Conservation (phyloP, 1,284 basidiomycete species). For the Ceratobasidium sp. region DNA sequence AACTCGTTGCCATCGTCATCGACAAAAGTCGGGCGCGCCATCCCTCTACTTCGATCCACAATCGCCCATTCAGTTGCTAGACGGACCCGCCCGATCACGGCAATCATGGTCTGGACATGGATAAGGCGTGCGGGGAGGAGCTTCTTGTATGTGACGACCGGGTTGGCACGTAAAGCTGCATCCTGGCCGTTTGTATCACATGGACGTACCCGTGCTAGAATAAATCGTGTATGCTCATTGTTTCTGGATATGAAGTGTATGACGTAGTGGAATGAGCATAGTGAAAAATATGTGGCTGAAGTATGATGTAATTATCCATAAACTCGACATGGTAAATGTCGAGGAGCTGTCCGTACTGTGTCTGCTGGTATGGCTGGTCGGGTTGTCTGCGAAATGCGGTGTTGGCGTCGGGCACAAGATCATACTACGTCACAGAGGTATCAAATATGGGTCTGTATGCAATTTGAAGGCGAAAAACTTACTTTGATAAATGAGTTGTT, state of each 20-base stretch:
- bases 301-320: neutral
- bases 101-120: neutral
- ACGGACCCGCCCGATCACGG: conserved; percentile 1
- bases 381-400: neutral
- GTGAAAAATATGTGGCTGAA: neutral
- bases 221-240: neutral
- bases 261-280: neutral
- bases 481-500: conserved; percentile 31
- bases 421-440: neutral
- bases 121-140: neutral
- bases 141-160: neutral
- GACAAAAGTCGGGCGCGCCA: conserved; percentile 7
- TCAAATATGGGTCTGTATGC: neutral
- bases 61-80: conserved; percentile 9
- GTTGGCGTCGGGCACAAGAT: neutral
- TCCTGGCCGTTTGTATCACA: conserved; percentile 18
- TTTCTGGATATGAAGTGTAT: neutral
- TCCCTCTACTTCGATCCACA: conserved; percentile 7
- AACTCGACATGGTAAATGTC: conserved; percentile 18
- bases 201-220: neutral
- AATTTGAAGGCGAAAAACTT: neutral
- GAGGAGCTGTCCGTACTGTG: conserved; percentile 7
- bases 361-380: neutral
- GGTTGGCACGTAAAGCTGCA: neutral
- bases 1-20: neutral